Conservation (phyloP, 257 asterid genomes). For the Solanum boliviense region DNA sequence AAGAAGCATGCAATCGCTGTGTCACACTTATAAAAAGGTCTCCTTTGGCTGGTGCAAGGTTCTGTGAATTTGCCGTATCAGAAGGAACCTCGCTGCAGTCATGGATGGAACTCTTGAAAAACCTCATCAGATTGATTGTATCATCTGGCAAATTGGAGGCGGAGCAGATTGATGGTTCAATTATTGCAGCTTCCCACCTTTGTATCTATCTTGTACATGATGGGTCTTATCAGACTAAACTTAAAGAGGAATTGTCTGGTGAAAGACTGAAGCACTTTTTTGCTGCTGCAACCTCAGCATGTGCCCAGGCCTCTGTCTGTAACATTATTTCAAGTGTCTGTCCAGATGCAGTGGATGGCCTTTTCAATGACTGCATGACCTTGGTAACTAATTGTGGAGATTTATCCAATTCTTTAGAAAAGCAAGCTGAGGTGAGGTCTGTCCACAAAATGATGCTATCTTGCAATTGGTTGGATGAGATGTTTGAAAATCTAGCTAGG, state of each 20-base stretch:
- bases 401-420: slow-evolving; percentile 36
- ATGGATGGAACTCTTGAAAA: slow-evolving; percentile 52
- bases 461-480: slow-evolving; percentile 68
- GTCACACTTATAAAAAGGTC: slow-evolving; percentile 72
- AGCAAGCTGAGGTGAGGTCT: slow-evolving; percentile 64
- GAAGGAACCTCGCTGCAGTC: slow-evolving; percentile 66
- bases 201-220: slow-evolving; percentile 48
- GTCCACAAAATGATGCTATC: slow-evolving; percentile 72
- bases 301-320: slow-evolving; percentile 71
- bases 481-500: slow-evolving; percentile 57
- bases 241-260: slow-evolving; percentile 50
- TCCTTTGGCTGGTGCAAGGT: slow-evolving; percentile 83
- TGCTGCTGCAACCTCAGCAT: slow-evolving; percentile 54
- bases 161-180: slow-evolving; percentile 55
- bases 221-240: slow-evolving; percentile 32
- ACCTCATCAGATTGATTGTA: slow-evolving; percentile 34
- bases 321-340: slow-evolving; percentile 50
- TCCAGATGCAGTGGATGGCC: slow-evolving; percentile 39
- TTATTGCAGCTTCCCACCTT: slow-evolving; percentile 65
- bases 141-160: slow-evolving; percentile 40
- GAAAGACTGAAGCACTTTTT: slow-evolving; percentile 58
- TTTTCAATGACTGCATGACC: slow-evolving; percentile 65
- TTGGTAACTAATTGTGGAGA: slow-evolving; percentile 45
- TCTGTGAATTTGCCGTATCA: slow-evolving; percentile 73
- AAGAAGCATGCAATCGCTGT: slow-evolving; percentile 88